phyloP scores from a whole-genome alignment of 345 rosid species.

The Sonneratia caseolaris region DNA sequence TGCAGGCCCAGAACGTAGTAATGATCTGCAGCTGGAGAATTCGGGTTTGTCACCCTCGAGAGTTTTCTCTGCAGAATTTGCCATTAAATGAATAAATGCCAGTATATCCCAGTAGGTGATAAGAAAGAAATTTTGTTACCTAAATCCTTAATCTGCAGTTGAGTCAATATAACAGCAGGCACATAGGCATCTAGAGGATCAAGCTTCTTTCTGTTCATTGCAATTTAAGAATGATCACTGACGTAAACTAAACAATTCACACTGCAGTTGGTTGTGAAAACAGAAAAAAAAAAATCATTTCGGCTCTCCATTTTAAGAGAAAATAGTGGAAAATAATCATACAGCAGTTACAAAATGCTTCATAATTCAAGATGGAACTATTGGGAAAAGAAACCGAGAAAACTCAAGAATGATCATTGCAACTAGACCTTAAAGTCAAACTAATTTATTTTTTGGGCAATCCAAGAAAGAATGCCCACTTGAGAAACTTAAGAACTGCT shows the following conservation, averaged over 20 bases:
- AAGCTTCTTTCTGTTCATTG: conserved; percentile 56
- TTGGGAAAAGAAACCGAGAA: neutral
- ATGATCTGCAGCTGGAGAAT: conserved; percentile 41
- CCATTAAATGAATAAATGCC: neutral
- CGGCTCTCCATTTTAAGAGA: neutral
- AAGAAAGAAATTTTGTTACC: conserved; percentile 23
- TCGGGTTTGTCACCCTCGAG: conserved; percentile 54
- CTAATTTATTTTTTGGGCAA: neutral
- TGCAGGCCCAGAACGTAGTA: conserved; percentile 74
- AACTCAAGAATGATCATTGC: neutral
- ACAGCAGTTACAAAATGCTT: neutral
- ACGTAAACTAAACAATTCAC: neutral
- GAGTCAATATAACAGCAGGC: conserved; percentile 70
- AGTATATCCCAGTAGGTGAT: neutral
- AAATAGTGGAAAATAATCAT: neutral
- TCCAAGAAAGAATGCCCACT: neutral
- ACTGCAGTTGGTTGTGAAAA: neutral
- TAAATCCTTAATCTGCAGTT: conserved; percentile 60
- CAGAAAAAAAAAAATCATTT: neutral
- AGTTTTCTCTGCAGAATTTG: conserved; percentile 27
- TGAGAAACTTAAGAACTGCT: neutral
- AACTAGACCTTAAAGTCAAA: neutral
- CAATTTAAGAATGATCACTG: conserved; percentile 2
- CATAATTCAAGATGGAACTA: neutral
- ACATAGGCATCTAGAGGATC: conserved; percentile 73